phyloP scores from a whole-genome alignment of 768 basidiomycete genomes.

The Tricholoma sp. region DNA sequence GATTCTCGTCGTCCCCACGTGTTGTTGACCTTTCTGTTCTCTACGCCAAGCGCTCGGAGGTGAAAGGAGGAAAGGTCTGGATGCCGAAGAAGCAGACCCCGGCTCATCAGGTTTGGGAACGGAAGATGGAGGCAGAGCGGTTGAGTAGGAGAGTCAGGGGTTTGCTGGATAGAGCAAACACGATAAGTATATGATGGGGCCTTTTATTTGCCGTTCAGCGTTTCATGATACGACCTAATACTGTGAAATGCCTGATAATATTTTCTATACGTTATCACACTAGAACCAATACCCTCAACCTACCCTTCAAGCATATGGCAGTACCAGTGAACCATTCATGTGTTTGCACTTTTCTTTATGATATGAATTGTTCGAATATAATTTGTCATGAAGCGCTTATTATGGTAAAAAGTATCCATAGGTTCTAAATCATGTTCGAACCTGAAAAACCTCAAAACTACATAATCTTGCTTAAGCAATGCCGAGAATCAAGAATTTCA shows the following conservation, averaged over 20 bases:
- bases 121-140: slow-evolving; percentile 70
- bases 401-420: no score
- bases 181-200: slow-evolving; percentile 25
- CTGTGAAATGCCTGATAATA: not conserved
- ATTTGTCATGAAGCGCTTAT: no score
- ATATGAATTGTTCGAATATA: no score
- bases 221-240: not conserved
- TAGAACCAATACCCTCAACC: not conserved
- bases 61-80: slow-evolving; percentile 59
- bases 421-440: no score
- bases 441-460: no score
- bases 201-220: not conserved
- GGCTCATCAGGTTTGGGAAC: slow-evolving; percentile 73
- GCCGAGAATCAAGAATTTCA: no score
- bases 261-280: not conserved
- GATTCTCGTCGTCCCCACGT: slow-evolving; percentile 73
- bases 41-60: slow-evolving; percentile 46
- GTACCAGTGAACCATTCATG: no score
- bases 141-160: slow-evolving; percentile 66
- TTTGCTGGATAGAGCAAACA: slow-evolving; percentile 60
- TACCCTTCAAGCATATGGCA: no score
- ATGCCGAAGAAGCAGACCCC: slow-evolving; percentile 76
- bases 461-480: no score
- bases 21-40: slow-evolving; percentile 79
- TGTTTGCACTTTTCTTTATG: no score